Percentiles rank a stretch among this genome's conserved stretches.
phyloP scores from a whole-genome alignment of 805 yeast genomes.

The Debaryomyces hansenii region DNA sequence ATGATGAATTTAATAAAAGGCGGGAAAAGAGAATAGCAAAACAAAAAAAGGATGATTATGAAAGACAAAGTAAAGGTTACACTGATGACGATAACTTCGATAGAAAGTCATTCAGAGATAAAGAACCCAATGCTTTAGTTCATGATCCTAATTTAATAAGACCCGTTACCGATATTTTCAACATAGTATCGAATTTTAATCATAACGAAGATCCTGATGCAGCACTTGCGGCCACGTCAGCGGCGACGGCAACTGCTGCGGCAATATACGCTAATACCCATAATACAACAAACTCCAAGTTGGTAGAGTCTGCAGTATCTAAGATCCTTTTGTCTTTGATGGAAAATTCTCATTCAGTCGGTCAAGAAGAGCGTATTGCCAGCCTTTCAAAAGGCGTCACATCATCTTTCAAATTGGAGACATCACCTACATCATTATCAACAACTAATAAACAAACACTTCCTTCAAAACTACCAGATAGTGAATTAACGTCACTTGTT shows the following conservation, averaged over 20 bases:
- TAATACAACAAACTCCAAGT: conserved; percentile 16
- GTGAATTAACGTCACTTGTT: conserved; percentile 9
- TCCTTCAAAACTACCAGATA: background rate
- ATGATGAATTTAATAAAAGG: conserved; percentile 66
- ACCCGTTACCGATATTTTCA: conserved; percentile 34
- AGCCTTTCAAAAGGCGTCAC: conserved; percentile 20
- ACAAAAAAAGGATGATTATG: conserved; percentile 32
- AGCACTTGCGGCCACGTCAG: conserved; percentile 35
- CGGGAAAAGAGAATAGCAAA: conserved; percentile 58
- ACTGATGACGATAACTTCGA: conserved; percentile 8
- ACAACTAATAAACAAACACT: conserved; percentile 5
- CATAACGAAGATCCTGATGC: conserved; percentile 33
- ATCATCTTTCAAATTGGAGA: conserved; percentile 4
- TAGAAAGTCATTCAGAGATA: conserved; percentile 12
- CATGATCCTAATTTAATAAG: conserved; percentile 25
- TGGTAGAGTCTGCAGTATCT: conserved; percentile 23
- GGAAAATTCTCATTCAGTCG: conserved; percentile 18
- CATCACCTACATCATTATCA: background rate
- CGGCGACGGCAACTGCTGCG: conserved; percentile 38
- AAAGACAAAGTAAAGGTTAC: conserved; percentile 13
- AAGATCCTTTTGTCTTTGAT: conserved; percentile 21
- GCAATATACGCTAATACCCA: conserved; percentile 31
- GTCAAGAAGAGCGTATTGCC: conserved; percentile 22
- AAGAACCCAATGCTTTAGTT: conserved; percentile 18
- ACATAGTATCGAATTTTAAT: conserved; percentile 33